Base-by-base conservation (phyloP, 768 basidiomycete genomes). In the Botryobasidium botryosum region DNA sequence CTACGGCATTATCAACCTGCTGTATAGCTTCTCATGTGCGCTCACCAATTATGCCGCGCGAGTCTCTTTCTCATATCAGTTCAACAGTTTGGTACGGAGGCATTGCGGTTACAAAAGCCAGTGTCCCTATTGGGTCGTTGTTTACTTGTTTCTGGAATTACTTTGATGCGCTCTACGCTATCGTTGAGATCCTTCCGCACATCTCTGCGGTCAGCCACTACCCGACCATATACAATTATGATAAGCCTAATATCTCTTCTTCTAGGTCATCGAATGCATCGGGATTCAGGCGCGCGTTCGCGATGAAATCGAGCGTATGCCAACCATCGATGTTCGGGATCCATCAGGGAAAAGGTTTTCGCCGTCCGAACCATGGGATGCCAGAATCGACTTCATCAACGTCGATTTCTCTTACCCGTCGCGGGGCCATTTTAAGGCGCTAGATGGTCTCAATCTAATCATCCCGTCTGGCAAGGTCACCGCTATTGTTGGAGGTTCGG, bases 361-460 rank as follows among this genome's bases (percentile, higher is more conserved):
- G 15, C 21, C 37, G 37, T n/a, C n/a, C 18, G 23, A 13, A 5
- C 24, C 26, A 23, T 36, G 35, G 44, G 33, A 18, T 12, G 35
- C 44, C 32, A 35, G 33, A 29, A 45, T 61, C 51, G 48, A 55
- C 40, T 49, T 61, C 12, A 49, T 54, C 7, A 46, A 54, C 41
- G 56, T 59, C 29, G 52, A 54, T 6, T 59, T 61, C 29, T 51
- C 53, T 15, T 61, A 59, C 47, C 60, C 60, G 2, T 53, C 55
- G 21, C 49, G 58, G 12, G 51, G 56, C 1, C 44, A 42, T 27
- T 32, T 48, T 6, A 54, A 56, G 33, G 53, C 50, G 0, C 48
- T 61, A 6, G 52, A 59, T 38, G 43, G 49, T 23, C 50, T 58
- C 10, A 50, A 51, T 10, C 17, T 59, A 10, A 15, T 25, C 6